Percentiles rank a stretch among this genome's conserved stretches.
phyloP scores from a whole-genome alignment of 257 asterid species.

The Coffea canephora region DNA sequence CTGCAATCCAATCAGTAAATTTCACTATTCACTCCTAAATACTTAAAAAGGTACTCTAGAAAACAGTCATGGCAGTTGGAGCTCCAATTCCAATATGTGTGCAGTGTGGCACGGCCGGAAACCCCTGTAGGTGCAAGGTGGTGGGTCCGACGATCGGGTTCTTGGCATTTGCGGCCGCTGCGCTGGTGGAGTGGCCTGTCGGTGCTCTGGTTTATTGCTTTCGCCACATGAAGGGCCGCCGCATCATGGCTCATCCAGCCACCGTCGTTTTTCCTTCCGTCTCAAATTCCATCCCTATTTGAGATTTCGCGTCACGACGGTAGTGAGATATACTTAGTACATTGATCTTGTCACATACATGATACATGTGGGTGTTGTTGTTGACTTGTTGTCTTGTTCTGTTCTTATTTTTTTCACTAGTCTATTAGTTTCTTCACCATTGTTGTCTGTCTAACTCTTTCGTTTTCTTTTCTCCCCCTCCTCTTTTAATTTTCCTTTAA shows the following conservation, averaged over 20 bases:
- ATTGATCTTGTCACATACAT: no score
- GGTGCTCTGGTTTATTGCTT: conserved; percentile 75
- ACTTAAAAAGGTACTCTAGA: background rate
- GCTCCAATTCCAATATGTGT: conserved; percentile 42
- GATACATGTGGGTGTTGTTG: no score
- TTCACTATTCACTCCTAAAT: no score
- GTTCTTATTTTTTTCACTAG: no score
- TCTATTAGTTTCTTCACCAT: background rate
- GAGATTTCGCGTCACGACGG: background rate
- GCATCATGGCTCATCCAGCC: conserved; percentile 82
- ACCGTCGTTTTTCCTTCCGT: conserved; percentile 63
- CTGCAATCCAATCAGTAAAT: background rate
- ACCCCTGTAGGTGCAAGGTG: conserved; percentile 86
- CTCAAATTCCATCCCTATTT: conserved; percentile 51
- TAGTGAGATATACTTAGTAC: no score
- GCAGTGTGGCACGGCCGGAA: conserved; percentile 62
- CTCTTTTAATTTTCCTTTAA: background rate
- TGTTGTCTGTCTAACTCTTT: background rate
- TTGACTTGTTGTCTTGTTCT: no score
- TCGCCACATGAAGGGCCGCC: conserved; percentile 82
- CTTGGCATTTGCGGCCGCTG: conserved; percentile 73
- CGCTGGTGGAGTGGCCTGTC: conserved; percentile 82
- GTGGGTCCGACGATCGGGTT: conserved; percentile 87
- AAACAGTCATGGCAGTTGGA: conserved; percentile 18
- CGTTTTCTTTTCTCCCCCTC: no score